Percentiles rank a stretch among this genome's conserved stretches.
phyloP scores from a whole-genome alignment of 108 stramenopile species.

The Cyclotella baltica region DNA sequence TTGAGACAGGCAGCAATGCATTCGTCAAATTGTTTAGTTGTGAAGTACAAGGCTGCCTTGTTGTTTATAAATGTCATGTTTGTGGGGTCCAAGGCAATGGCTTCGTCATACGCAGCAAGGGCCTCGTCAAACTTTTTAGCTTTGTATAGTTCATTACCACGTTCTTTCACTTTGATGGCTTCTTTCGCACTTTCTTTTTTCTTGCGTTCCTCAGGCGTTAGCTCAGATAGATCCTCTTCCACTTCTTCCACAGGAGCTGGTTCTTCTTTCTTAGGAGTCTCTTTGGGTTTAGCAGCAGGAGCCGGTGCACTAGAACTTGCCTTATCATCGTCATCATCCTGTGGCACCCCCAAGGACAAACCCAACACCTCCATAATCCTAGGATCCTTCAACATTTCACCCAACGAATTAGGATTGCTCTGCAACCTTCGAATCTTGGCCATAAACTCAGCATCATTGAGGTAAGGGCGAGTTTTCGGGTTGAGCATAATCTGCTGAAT shows the following conservation, averaged over 20 bases:
- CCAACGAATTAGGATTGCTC: slow-evolving; percentile 85
- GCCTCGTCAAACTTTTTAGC: slow-evolving; percentile 95
- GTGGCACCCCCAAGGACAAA: slow-evolving; percentile 71
- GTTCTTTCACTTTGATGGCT: slow-evolving; percentile 85
- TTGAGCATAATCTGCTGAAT: slow-evolving; percentile 89
- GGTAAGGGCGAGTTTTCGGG: slow-evolving; percentile 89
- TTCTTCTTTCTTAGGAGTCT: slow-evolving; percentile 41
- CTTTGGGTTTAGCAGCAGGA: slow-evolving; percentile 30
- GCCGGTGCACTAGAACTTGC: slow-evolving; percentile 1
- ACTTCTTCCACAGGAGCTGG: slow-evolving; percentile 65
- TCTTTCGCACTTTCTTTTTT: slow-evolving; percentile 82
- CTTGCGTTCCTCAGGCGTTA: slow-evolving; percentile 85
- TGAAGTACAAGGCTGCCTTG: slow-evolving; percentile 98
- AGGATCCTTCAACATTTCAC: slow-evolving; percentile 89
- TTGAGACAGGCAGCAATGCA: slow-evolving; percentile 87
- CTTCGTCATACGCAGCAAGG: slow-evolving; percentile 95
- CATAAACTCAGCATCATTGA: slow-evolving; percentile 94
- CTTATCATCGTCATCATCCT: slow-evolving; percentile 45
- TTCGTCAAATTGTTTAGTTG: slow-evolving; percentile 90
- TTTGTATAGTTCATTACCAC: slow-evolving; percentile 96
- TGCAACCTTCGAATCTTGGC: slow-evolving; percentile 90
- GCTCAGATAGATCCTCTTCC: slow-evolving; percentile 72
- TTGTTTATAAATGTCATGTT: slow-evolving; percentile 96
- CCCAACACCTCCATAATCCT: slow-evolving; percentile 91
- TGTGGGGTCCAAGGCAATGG: slow-evolving; percentile 93